A percentile compares a stretch with the other conserved stretches of the same genome.
Conservation (phyloP, 2,329 filamentous ascomycete species). For the Colletotrichum magnum region DNA sequence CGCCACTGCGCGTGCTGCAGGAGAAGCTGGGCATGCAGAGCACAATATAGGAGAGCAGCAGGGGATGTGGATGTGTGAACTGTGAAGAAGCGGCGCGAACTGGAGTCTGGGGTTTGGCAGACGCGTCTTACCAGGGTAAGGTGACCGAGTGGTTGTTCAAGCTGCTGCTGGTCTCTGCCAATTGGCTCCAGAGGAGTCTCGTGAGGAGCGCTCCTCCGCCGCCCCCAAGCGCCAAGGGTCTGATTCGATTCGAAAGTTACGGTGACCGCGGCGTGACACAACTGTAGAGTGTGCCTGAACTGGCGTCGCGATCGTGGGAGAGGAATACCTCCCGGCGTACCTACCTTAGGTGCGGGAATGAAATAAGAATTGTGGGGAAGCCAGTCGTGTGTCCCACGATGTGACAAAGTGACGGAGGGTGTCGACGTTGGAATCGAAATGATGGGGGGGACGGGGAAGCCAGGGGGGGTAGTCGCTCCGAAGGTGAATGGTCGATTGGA, state of each 20-base stretch:
- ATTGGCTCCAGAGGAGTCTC: conserved; percentile 23
- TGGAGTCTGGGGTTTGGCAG: background rate
- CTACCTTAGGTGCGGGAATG: conserved; percentile 22
- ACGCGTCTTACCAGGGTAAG: conserved; percentile 38
- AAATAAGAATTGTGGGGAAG: conserved; percentile 38
- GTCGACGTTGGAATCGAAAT: conserved; percentile 27
- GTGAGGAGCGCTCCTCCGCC: conserved; percentile 20
- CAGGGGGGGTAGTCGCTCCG: conserved; percentile 24
- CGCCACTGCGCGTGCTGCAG: conserved; percentile 13
- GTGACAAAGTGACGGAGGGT: conserved; percentile 35
- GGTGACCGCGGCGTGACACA: background rate
- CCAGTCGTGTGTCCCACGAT: conserved; percentile 27
- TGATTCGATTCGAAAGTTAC: conserved; percentile 7
- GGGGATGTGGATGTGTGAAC: background rate
- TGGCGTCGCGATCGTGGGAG: conserved; percentile 19
- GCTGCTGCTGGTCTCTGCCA: background rate
- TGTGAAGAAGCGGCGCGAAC: conserved; percentile 12
- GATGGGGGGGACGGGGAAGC: conserved; percentile 19
- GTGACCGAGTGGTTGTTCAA: conserved; percentile 1
- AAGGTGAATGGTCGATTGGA: conserved; percentile 25
- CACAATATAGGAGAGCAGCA: background rate
- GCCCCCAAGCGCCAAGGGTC: conserved; percentile 21
- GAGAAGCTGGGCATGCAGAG: conserved; percentile 12
- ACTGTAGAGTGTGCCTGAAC: conserved; percentile 8
- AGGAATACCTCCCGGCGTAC: conserved; percentile 7